These are phyloP conservation scores for Eucalyptus pauciflora DNA, from an alignment of 345 rosid species.

Conservation along the genomic window DNA sequence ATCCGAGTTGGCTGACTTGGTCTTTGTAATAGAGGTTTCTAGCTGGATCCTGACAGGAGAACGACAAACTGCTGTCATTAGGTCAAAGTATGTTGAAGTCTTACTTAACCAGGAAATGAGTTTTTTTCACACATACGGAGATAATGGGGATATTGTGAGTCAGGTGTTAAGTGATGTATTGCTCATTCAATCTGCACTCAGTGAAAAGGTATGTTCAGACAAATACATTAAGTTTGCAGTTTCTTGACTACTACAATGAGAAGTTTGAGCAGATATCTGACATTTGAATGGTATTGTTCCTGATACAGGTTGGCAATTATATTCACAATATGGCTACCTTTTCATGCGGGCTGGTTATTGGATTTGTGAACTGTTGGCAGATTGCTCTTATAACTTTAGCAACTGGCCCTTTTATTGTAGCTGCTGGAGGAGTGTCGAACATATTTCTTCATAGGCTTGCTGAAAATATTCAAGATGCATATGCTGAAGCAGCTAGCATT, in stretches of 20 bases:
- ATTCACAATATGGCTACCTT: slow-evolving; percentile 99
- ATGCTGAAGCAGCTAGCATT: slow-evolving; percentile 97
- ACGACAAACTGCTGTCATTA: slow-evolving; percentile 98
- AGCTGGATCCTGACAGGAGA: slow-evolving; percentile 99
- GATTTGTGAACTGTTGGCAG: slow-evolving; percentile 95
- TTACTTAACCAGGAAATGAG: slow-evolving; percentile 98
- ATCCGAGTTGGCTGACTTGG: background rate
- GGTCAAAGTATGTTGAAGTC: slow-evolving; percentile 91
- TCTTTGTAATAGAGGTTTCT: slow-evolving; percentile 80
- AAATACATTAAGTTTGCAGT: background rate
- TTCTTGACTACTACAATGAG: background rate
- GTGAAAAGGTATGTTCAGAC: slow-evolving; percentile 62
- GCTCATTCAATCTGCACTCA: slow-evolving; percentile 97
- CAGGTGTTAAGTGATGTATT: slow-evolving; percentile 98
- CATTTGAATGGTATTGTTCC: background rate
- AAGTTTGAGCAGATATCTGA: background rate
- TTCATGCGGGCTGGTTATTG: slow-evolving; percentile 78
- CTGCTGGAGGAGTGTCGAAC: slow-evolving; percentile 99
- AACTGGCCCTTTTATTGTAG: slow-evolving; percentile 99
- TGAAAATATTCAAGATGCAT: slow-evolving; percentile 99
- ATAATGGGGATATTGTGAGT: slow-evolving; percentile 98
- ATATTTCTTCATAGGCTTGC: slow-evolving; percentile 97
- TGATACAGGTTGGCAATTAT: slow-evolving; percentile 89
- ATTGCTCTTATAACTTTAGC: slow-evolving; percentile 89
- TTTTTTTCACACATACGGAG: slow-evolving; percentile 96